phyloP scores from a whole-genome alignment of 441 rosid genomes.

The Gossypium gossypioides region DNA sequence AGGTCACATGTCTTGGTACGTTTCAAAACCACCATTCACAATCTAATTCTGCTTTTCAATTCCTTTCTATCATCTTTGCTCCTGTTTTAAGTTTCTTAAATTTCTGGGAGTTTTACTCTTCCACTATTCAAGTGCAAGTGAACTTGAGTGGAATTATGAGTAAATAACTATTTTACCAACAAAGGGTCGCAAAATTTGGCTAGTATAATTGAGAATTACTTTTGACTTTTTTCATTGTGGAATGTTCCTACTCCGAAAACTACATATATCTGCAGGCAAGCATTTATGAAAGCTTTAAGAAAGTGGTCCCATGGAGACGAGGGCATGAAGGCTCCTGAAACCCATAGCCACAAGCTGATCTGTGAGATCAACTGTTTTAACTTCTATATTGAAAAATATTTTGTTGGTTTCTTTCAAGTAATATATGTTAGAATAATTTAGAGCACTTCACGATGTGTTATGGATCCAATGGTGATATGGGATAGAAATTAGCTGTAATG shows the following conservation, averaged over 20 bases:
- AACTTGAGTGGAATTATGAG: too few species aligned
- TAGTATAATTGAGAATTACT: background rate
- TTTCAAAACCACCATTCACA: background rate
- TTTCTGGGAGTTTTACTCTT: background rate
- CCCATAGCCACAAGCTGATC: background rate
- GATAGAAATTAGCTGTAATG: background rate
- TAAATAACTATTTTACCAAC: too few species aligned
- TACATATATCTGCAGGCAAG: constrained; percentile 30
- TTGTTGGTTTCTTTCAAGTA: background rate
- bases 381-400: background rate
- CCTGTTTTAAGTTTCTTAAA: background rate
- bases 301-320: constrained; percentile 56
- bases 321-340: constrained; percentile 19
- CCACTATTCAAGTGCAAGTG: background rate
- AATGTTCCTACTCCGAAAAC: background rate
- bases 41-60: background rate
- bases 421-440: background rate
- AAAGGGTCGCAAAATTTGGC: too few species aligned
- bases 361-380: background rate
- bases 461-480: background rate
- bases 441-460: background rate
- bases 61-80: background rate
- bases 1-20: constrained; percentile 54
- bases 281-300: constrained; percentile 48
- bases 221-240: background rate